Percentiles rank a stretch among this genome's conserved stretches.
phyloP scores from a whole-genome alignment of 2,329 filamentous ascomycete species.

The Achaetomium macrosporum region DNA sequence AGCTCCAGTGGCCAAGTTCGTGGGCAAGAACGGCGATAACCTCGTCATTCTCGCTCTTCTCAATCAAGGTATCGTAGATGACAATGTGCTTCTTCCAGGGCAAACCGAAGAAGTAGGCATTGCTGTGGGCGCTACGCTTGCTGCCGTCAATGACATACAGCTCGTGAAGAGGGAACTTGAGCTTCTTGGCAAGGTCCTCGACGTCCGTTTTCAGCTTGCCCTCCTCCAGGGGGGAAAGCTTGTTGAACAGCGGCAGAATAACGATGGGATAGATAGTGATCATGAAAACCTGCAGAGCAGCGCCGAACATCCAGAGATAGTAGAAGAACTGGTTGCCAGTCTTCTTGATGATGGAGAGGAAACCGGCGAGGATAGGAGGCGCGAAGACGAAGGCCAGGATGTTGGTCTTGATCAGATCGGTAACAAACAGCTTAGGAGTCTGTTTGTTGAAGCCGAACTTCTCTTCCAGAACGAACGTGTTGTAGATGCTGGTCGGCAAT shows the following conservation, averaged over 20 bases:
- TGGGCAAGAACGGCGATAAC: slow-evolving; percentile 93
- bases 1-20: slow-evolving; percentile 94
- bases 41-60: slow-evolving; percentile 87
- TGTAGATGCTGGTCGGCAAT: slow-evolving; percentile 79
- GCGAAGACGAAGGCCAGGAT: slow-evolving; percentile 73
- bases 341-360: slow-evolving; percentile 89
- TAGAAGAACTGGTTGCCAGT: slow-evolving; percentile 96
- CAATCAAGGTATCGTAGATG: slow-evolving; percentile 95
- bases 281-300: slow-evolving; percentile 84
- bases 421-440: slow-evolving; percentile 80
- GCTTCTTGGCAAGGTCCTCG: slow-evolving; percentile 72
- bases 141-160: slow-evolving; percentile 92
- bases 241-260: slow-evolving; percentile 96
- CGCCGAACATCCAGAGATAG: slow-evolving; percentile 91
- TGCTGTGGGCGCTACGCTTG: slow-evolving; percentile 82
- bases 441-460: slow-evolving; percentile 99
- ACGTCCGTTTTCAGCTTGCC: slow-evolving; percentile 84
- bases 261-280: slow-evolving; percentile 94
- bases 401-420: slow-evolving; percentile 88
- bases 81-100: slow-evolving; percentile 99
- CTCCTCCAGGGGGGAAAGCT: slow-evolving; percentile 83
- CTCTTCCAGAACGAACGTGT: slow-evolving; percentile 93
- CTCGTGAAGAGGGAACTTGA: slow-evolving; percentile 88
- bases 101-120: slow-evolving; percentile 93
- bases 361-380: slow-evolving; percentile 82